Conservation (phyloP, 2,329 filamentous ascomycete genomes). For the Verticillium nubilum region DNA sequence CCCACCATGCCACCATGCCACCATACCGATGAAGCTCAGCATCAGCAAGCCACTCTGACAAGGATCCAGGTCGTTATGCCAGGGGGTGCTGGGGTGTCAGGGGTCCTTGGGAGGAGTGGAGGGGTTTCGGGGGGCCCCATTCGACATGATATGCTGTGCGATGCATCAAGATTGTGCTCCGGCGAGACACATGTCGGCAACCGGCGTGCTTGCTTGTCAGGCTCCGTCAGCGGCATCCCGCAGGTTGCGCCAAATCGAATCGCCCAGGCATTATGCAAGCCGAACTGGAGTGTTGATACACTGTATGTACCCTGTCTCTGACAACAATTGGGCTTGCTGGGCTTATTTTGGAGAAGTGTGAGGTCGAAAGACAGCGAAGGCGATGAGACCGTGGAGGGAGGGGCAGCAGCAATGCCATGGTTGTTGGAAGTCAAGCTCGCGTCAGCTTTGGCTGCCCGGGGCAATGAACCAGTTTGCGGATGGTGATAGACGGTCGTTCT, state of each 20-base stretch:
- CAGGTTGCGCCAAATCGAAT: not conserved
- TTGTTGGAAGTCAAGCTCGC: too few relatives aligned
- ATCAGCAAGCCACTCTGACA: not conserved
- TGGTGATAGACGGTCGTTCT: too few relatives aligned
- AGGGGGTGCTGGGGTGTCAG: not conserved
- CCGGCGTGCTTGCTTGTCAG: not conserved
- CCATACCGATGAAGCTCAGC: not conserved
- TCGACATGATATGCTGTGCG: not conserved
- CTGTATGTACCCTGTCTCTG: not conserved
- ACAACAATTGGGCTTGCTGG: too few relatives aligned
- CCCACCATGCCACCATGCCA: constrained; percentile 14
- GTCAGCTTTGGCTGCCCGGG: too few relatives aligned
- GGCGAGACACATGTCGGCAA: not conserved
- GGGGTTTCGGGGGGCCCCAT: not conserved
- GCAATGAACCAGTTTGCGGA: too few relatives aligned
- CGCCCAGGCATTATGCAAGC: not conserved
- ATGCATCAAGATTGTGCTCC: not conserved
- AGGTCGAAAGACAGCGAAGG: too few relatives aligned
- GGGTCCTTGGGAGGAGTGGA: not conserved
- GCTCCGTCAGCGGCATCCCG: not conserved
- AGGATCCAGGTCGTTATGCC: not conserved
- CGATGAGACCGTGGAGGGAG: too few relatives aligned
- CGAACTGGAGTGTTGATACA: not conserved
- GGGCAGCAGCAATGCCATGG: too few relatives aligned
- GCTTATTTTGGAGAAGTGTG: too few relatives aligned